Conservation (phyloP, 345 rosid genomes). For the Camelina laxa region DNA sequence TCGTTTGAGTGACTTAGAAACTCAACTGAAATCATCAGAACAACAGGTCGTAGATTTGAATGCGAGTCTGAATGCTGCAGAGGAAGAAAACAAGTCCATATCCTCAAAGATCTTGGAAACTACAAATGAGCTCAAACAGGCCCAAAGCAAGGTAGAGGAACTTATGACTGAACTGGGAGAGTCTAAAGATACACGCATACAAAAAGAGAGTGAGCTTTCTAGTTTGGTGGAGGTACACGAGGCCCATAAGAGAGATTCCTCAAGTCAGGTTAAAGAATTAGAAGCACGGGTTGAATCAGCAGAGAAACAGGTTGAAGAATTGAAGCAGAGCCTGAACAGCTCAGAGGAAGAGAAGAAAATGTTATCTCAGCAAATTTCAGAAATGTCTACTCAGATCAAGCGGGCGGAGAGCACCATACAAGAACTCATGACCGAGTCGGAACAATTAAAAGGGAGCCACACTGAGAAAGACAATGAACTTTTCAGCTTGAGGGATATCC, state of each 20-base stretch:
- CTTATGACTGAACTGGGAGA: constrained; percentile 52
- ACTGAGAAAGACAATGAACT: constrained; percentile 67
- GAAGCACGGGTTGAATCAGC: constrained; percentile 53
- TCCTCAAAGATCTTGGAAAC: constrained; percentile 54
- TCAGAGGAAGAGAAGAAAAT: constrained; percentile 61
- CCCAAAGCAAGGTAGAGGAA: constrained; percentile 47
- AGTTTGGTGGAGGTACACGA: constrained; percentile 57
- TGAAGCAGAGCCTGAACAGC: constrained; percentile 50
- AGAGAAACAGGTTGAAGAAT: constrained; percentile 54
- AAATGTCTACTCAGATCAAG: constrained; percentile 57
- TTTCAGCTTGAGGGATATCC: constrained; percentile 52
- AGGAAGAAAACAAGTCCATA: constrained; percentile 65
- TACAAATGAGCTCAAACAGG: constrained; percentile 56
- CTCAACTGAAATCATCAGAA: constrained; percentile 48
- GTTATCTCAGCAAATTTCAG: constrained; percentile 56
- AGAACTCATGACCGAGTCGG: constrained; percentile 53
- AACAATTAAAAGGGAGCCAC: constrained; percentile 59
- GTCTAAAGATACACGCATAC: constrained; percentile 50
- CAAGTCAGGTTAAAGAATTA: constrained; percentile 44
- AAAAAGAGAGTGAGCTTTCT: constrained; percentile 63
- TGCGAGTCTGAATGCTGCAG: constrained; percentile 48
- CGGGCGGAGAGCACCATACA: constrained; percentile 52
- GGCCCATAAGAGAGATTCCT: constrained; percentile 56
- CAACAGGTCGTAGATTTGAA: constrained; percentile 51
- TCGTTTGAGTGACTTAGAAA: constrained; percentile 33